Evolutionary conservation across 2,329 filamentous ascomycete species (phyloP).

Genomic region (Knoxdaviesia proteae): DNA sequence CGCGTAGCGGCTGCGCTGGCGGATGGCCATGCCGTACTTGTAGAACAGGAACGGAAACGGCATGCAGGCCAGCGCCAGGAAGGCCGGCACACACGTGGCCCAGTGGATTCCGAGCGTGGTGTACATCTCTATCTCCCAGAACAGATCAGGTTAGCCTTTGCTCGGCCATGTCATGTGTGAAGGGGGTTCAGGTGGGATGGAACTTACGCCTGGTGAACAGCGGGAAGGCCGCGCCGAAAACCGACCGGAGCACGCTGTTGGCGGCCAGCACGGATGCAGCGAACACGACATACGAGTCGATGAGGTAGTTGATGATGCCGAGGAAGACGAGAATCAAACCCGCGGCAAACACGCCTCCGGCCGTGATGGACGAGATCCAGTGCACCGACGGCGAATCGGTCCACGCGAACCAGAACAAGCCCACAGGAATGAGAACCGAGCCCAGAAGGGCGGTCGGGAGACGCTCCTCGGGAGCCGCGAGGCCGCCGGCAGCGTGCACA

Average conservation of each 20-base stretch:
- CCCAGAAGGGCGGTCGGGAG: slow-evolving; percentile 40
- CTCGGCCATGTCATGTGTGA: not conserved
- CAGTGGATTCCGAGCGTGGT: slow-evolving; percentile 48
- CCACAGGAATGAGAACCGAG: slow-evolving; percentile 33
- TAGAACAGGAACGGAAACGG: slow-evolving; percentile 62
- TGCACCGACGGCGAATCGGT: slow-evolving; percentile 34
- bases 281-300: slow-evolving; percentile 54
- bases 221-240: slow-evolving; percentile 54
- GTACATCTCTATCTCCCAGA: slow-evolving; percentile 22
- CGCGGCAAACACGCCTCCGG: slow-evolving; percentile 27
- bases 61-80: slow-evolving; percentile 49
- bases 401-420: slow-evolving; percentile 48
- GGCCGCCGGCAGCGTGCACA: slow-evolving; percentile 24
- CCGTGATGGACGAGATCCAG: slow-evolving; percentile 29
- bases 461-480: slow-evolving; percentile 41
- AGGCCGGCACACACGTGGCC: slow-evolving; percentile 54
- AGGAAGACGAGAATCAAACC: slow-evolving; percentile 45
- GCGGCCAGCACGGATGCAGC: slow-evolving; percentile 57
- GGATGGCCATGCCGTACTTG: slow-evolving; percentile 42
- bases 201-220: slow-evolving; percentile 35
- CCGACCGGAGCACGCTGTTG: slow-evolving; percentile 47
- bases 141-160: not conserved
- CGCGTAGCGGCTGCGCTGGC: slow-evolving; percentile 48
- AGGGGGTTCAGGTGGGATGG: not conserved
- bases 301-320: slow-evolving; percentile 43